Conservation (phyloP, 2,329 filamentous ascomycete genomes). For the Rhinocladiella mackenziei region DNA sequence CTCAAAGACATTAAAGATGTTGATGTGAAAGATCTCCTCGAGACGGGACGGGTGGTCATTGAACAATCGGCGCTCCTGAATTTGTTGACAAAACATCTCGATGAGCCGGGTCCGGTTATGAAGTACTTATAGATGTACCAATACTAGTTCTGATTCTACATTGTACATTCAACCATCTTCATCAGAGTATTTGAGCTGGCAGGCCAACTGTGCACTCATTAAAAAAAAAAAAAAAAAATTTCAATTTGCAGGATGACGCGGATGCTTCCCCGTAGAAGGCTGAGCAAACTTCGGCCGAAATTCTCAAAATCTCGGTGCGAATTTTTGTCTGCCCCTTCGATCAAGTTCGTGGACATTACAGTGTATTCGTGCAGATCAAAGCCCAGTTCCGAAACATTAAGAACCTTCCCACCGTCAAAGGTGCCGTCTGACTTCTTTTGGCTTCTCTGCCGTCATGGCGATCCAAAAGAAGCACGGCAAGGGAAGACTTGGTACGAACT, state of each 20-base stretch:
- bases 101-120: constrained; percentile 1
- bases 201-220: not conserved
- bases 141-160: no score
- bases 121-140: not conserved
- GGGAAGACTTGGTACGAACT: constrained; percentile 10
- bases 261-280: no score
- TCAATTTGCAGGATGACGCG: no score
- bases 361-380: not conserved
- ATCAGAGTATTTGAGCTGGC: no score
- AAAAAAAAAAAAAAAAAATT: not conserved
- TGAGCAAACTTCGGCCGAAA: no score
- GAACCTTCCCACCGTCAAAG: no score
- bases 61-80: constrained; percentile 74
- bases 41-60: constrained; percentile 78
- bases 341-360: constrained; percentile 1
- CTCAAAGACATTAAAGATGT: constrained; percentile 71
- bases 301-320: no score
- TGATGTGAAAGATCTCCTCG: constrained; percentile 90
- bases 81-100: constrained; percentile 4
- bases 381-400: no score
- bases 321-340: no score
- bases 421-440: no score
- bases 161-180: no score
- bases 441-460: constrained; percentile 59
- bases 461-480: constrained; percentile 79